Percentiles rank a stretch among this genome's conserved stretches.
phyloP scores from a whole-genome alignment of 1,284 basidiomycete genomes.

The Pisolithus thermaeus region DNA sequence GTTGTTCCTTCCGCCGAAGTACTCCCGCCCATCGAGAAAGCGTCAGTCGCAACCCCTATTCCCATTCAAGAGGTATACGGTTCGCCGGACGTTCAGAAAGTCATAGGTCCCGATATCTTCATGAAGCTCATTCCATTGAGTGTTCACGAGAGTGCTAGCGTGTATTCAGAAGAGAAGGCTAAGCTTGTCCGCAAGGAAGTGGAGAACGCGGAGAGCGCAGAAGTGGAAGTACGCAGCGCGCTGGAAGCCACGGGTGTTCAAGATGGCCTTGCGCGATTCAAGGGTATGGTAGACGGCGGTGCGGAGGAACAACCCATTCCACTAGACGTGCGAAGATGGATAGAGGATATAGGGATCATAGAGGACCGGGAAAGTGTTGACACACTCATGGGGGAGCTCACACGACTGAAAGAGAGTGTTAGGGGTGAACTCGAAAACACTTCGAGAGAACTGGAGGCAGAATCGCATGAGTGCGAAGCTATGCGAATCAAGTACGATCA shows the following conservation, averaged over 20 bases:
- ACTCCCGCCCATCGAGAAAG: constrained; percentile 77
- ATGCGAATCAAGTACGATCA: constrained; percentile 85
- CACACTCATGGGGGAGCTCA: constrained; percentile 56
- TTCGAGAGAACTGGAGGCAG: constrained; percentile 64
- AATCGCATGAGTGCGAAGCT: constrained; percentile 78
- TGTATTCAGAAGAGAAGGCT: constrained; percentile 99
- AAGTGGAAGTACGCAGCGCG: constrained; percentile 75
- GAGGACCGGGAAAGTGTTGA: constrained; percentile 66
- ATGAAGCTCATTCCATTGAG: constrained; percentile 84
- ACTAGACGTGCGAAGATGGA: constrained; percentile 69
- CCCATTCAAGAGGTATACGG: constrained; percentile 94
- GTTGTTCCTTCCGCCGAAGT: constrained; percentile 79
- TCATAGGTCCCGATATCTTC: constrained; percentile 93
- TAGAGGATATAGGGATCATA: constrained; percentile 66
- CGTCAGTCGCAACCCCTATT: constrained; percentile 73
- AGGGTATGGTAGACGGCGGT: constrained; percentile 70
- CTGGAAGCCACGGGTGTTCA: constrained; percentile 84
- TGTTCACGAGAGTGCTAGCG: constrained; percentile 92
- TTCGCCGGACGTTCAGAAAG: constrained; percentile 87
- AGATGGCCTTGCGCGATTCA: constrained; percentile 70
- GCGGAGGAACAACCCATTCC: constrained; percentile 70
- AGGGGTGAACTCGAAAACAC: constrained; percentile 57
- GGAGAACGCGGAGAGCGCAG: constrained; percentile 80
- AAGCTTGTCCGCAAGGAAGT: constrained; percentile 90
- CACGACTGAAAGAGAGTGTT: constrained; percentile 56